Evolutionary conservation across 169 alveolate genomes (phyloP).

Genomic region (Plasmodium malariae): DNA sequence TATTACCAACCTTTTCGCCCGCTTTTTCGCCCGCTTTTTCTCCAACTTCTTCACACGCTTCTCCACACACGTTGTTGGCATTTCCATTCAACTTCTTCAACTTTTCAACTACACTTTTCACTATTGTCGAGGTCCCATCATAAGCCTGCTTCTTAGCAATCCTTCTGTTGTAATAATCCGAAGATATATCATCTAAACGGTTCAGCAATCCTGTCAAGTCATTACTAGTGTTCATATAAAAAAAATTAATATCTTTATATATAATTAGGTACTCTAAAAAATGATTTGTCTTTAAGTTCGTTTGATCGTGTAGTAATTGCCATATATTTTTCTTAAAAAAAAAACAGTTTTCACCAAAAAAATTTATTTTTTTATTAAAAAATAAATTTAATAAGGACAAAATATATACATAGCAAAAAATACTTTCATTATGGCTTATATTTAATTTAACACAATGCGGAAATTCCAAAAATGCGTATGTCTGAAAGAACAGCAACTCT

Average conservation of each 20-base stretch:
- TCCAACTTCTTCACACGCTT: too few relatives aligned
- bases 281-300: slow-evolving; percentile 35
- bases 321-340: slow-evolving; percentile 52
- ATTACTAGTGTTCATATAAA: slow-evolving; percentile 13
- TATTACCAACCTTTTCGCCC: too few relatives aligned
- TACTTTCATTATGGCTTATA: slow-evolving; percentile 20
- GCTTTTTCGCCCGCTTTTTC: too few relatives aligned
- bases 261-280: slow-evolving; percentile 43
- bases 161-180: background rate
- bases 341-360: slow-evolving; percentile 61
- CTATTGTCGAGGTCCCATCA: too few relatives aligned
- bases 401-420: slow-evolving; percentile 29
- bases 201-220: slow-evolving; percentile 21
- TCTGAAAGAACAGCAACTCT: slow-evolving; percentile 35
- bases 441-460: slow-evolving; percentile 49
- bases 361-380: slow-evolving; percentile 30
- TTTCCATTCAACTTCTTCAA: too few relatives aligned
- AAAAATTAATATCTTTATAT: slow-evolving; percentile 34
- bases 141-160: background rate
- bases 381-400: slow-evolving; percentile 27
- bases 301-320: slow-evolving; percentile 49
- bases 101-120: too few relatives aligned
- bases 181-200: background rate
- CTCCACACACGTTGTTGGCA: too few relatives aligned
- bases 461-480: slow-evolving; percentile 50